phyloP scores from a whole-genome alignment of 140 eudicot genomes.

The Ambrosia hybrid region DNA sequence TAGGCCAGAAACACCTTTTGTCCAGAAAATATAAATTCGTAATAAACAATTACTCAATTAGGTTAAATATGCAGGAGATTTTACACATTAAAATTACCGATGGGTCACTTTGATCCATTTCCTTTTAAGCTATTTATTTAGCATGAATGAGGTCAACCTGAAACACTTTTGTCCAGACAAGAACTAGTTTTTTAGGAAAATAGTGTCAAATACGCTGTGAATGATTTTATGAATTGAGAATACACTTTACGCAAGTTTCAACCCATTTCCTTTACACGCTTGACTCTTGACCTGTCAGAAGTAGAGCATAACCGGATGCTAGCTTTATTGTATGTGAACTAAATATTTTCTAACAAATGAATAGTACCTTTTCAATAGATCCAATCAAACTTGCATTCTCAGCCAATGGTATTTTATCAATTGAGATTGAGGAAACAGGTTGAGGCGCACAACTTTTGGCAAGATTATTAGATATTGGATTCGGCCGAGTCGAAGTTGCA shows the following conservation, averaged over 20 bases:
- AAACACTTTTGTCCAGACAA: not conserved
- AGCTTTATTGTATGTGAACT: conserved; percentile 4
- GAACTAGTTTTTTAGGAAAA: not conserved
- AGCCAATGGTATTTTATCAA: conserved; percentile 39
- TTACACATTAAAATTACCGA: no score
- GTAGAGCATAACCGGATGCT: no score
- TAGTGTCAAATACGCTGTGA: not conserved
- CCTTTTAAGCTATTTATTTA: not conserved
- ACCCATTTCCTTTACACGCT: not conserved
- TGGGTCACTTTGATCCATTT: no score
- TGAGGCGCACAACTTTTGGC: conserved; percentile 31
- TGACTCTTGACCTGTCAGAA: not conserved
- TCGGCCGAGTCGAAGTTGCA: not conserved
- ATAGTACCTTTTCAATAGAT: conserved; percentile 37
- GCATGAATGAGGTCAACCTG: not conserved
- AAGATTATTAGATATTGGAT: not conserved
- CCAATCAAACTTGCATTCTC: conserved; percentile 39
- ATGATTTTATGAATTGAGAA: not conserved
- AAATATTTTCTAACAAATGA: not conserved
- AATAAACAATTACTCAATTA: not conserved
- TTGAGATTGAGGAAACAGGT: conserved; percentile 21
- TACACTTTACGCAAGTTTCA: not conserved
- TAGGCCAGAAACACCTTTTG: not conserved
- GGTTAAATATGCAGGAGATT: no score
- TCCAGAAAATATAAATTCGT: not conserved